Evolutionary conservation across 306 rosid genomes (phyloP), one percentile per base, ranked within the genome.

Genomic region (Rosa lucieae): DNA sequence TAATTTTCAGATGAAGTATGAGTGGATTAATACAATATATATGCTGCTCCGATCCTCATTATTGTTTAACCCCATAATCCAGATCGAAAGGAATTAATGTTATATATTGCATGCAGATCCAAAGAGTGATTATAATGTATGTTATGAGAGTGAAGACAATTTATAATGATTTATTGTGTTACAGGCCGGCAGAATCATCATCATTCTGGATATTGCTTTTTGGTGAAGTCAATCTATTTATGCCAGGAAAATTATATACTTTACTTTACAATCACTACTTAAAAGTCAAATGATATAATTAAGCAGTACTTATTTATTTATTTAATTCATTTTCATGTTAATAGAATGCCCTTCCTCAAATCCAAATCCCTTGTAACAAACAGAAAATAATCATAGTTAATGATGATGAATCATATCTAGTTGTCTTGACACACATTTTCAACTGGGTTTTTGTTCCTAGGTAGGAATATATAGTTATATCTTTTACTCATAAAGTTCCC

Each of bases 391-490:
- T 56, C 3, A 18, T 56, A n/a, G 12, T 23, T 23, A 26, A 26
- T 61, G 67, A 3, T 83, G 73, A 83, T 81, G 66, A 80, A 21
- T 82, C 80, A 58, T 67, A 39, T 68, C 80, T 67, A 74, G 3
- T 26, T 4, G 39, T 59, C 15, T 59, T 23, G 13, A 61, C 39
- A 61, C 67, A 78, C 32, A 76, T 73, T 15, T 49, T 72, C 70
- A 68, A 68, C 67, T 43, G 23, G 72, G 29, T 8, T 78, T 77
- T 90, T 87, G 82, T 78, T 73, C 70, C 77, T 80, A 76, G 79
- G 35, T 68, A 79, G 77, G 70, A 87, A 15, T 35, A 11, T 15
- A 1, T 53, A 53, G 8, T 65, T 23, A 3, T 20, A 1, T 56
- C 29, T 56, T n/a, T 9, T 58, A 76, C 42, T 8, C 7, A 8